phyloP scores from a whole-genome alignment of 805 yeast genomes.

The Saturnispora galanensis region DNA sequence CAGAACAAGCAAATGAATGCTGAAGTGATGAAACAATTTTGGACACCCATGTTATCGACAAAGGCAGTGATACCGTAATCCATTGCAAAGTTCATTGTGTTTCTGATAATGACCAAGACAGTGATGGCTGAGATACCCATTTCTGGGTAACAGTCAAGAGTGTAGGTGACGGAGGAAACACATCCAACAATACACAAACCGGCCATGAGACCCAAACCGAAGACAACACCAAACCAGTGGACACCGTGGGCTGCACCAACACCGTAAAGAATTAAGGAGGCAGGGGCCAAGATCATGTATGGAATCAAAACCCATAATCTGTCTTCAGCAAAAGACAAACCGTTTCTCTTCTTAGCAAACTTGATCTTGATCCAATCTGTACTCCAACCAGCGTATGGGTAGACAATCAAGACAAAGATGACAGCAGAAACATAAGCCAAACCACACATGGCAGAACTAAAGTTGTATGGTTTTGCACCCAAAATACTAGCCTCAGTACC shows the following conservation, averaged over 20 bases:
- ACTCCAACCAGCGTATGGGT: conserved; percentile 38
- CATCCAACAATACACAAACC: conserved; percentile 47
- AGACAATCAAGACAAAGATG: conserved; percentile 35
- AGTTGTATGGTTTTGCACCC: conserved; percentile 41
- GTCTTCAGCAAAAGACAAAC: conserved; percentile 47
- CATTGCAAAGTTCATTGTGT: conserved; percentile 49
- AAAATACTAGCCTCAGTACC: conserved; percentile 38
- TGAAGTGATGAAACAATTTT: conserved; percentile 47
- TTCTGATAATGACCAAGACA: conserved; percentile 46
- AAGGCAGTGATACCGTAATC: conserved; percentile 54
- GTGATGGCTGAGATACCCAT: conserved; percentile 45
- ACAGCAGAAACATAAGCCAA: conserved; percentile 45
- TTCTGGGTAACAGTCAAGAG: conserved; percentile 47
- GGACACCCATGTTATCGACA: conserved; percentile 41
- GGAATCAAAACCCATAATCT: conserved; percentile 42
- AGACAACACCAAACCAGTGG: conserved; percentile 46
- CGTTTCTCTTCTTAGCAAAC: conserved; percentile 40
- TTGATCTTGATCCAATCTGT: conserved; percentile 42
- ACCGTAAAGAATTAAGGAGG: conserved; percentile 52
- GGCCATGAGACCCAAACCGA: conserved; percentile 48
- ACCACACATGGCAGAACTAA: conserved; percentile 38
- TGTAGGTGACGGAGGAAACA: conserved; percentile 41
- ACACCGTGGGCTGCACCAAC: conserved; percentile 47
- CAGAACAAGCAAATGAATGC: conserved; percentile 42
- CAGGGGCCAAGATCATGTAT: conserved; percentile 42